A percentile compares a stretch with the other conserved stretches of the same genome.
These are phyloP conservation scores for Fraxinus anomala DNA, from an alignment of 257 asterid genomes.

Conservation along the genomic window DNA sequence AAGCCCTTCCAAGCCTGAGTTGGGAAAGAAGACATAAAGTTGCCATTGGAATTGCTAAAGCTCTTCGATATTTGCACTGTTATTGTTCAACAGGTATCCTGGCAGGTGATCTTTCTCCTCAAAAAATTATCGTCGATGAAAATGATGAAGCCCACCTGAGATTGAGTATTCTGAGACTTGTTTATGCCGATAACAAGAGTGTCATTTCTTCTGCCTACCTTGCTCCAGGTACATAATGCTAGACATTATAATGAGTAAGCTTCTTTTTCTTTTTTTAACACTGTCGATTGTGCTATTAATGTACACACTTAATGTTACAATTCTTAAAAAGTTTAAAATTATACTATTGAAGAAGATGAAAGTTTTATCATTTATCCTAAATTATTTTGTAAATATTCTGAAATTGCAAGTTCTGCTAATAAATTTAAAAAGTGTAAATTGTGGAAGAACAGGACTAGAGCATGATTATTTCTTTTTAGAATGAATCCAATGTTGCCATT, in stretches of 20 bases:
- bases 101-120: constrained; percentile 49
- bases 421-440: no score
- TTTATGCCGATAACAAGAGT: constrained; percentile 36
- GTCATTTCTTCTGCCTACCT: constrained; percentile 44
- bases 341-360: background rate
- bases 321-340: no score
- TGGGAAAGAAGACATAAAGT: constrained; percentile 63
- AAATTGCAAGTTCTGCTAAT: background rate
- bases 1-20: constrained; percentile 37
- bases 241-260: no score
- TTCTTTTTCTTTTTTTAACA: no score
- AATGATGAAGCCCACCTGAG: constrained; percentile 57
- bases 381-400: no score
- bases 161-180: constrained; percentile 32
- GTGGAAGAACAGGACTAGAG: background rate
- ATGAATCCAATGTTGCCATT: background rate
- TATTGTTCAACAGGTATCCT: constrained; percentile 46
- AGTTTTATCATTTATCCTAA: no score
- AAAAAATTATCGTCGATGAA: constrained; percentile 52
- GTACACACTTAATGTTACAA: background rate
- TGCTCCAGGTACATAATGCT: constrained; percentile 53
- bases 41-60: constrained; percentile 61
- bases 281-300: background rate
- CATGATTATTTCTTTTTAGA: background rate
- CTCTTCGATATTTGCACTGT: constrained; percentile 59